These are phyloP conservation scores for Oidiodendron maius DNA, from an alignment of 495 filamentous ascomycete genomes.

Conservation along the genomic window DNA sequence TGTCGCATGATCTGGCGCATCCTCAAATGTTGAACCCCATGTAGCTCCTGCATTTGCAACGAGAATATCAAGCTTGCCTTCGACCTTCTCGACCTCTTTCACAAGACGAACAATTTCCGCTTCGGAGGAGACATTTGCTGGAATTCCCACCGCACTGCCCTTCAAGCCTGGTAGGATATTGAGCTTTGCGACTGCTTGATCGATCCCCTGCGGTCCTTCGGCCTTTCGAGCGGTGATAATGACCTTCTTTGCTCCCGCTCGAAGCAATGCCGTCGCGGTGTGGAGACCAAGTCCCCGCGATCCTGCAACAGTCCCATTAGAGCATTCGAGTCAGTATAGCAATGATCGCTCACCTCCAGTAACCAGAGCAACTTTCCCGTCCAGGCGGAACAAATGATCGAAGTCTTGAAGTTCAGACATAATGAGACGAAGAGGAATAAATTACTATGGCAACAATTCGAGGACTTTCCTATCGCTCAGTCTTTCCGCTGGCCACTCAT, in stretches of 20 bases:
- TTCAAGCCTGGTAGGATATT: slow-evolving; percentile 30
- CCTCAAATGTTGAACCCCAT: slow-evolving; percentile 36
- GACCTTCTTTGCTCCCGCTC: slow-evolving; percentile 30
- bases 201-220: slow-evolving; percentile 20
- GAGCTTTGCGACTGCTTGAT: slow-evolving; percentile 34
- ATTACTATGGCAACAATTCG: too few relatives aligned
- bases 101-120: slow-evolving; percentile 32
- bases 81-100: slow-evolving; percentile 26
- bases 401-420: slow-evolving; percentile 23
- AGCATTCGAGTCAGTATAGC: not conserved
- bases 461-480: too few relatives aligned
- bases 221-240: slow-evolving; percentile 34
- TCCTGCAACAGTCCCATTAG: not conserved
- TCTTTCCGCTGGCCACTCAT: too few relatives aligned
- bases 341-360: slow-evolving; percentile 25
- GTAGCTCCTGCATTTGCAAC: slow-evolving; percentile 37
- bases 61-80: slow-evolving; percentile 31
- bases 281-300: slow-evolving; percentile 36
- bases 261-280: slow-evolving; percentile 36
- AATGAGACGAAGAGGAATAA: too few relatives aligned
- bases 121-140: slow-evolving; percentile 33
- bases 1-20: slow-evolving; percentile 30
- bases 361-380: slow-evolving; percentile 36
- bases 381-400: slow-evolving; percentile 31
- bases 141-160: slow-evolving; percentile 32